Percentiles rank a stretch among this genome's conserved stretches.
Evolutionary conservation across 108 stramenopile genomes (phyloP).

Genomic region (Cyclotella atomus): DNA sequence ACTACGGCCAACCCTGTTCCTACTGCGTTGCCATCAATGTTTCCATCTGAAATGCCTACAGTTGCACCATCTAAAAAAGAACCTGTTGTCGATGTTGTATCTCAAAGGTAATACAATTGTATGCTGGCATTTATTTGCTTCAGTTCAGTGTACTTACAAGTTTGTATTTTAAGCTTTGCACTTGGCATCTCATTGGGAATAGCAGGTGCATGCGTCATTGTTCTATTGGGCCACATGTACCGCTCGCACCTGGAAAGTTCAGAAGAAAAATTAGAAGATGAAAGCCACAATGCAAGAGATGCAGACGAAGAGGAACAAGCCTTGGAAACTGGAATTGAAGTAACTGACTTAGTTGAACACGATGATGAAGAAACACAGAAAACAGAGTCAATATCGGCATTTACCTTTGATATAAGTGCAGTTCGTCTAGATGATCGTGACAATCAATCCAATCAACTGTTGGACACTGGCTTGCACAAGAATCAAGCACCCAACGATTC

Average conservation of each 20-base stretch:
- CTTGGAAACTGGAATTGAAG: not conserved
- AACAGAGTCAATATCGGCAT: not conserved
- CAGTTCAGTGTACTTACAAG: not conserved
- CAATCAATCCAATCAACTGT: no score
- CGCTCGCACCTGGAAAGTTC: conserved; percentile 5
- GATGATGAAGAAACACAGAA: not conserved
- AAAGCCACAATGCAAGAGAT: not conserved
- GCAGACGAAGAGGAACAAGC: not conserved
- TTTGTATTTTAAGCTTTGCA: conserved; percentile 16
- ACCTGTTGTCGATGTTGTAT: no score
- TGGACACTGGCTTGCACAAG: no score
- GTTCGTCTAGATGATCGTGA: not conserved
- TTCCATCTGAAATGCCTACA: no score
- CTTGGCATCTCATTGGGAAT: conserved; percentile 32
- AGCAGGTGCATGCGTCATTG: conserved; percentile 25
- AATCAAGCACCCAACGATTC: no score
- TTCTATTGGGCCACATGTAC: conserved; percentile 1
- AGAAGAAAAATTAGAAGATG: not conserved
- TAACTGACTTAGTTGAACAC: not conserved
- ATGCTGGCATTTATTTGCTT: not conserved
- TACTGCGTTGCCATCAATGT: no score
- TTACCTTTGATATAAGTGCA: not conserved
- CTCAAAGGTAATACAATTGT: no score
- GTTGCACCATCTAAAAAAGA: no score
- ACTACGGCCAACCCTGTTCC: no score